Evolutionary conservation across 306 rosid genomes (phyloP).

Genomic region (Oemleria cerasiformis): DNA sequence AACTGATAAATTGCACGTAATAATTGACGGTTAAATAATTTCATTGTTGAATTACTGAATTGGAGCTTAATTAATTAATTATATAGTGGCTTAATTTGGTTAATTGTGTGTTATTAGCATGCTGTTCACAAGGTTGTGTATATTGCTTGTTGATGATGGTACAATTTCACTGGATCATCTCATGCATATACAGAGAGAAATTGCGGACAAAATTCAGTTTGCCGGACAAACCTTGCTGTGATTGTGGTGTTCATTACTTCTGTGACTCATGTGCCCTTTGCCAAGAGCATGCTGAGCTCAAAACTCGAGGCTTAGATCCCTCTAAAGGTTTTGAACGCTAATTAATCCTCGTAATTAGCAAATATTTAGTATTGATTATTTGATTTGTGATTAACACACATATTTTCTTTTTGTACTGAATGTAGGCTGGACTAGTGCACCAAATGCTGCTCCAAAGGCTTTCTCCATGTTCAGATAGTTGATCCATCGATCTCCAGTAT

Average conservation of each 20-base stretch:
- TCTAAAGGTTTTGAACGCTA: constrained; percentile 11
- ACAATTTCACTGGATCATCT: constrained; percentile 18
- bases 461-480: constrained; percentile 10
- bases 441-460: constrained; percentile 3
- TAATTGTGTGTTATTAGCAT: constrained; percentile 5
- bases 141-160: constrained; percentile 16
- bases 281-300: constrained; percentile 31
- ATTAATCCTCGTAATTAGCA: background rate
- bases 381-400: background rate
- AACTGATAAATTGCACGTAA: background rate
- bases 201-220: constrained; percentile 16
- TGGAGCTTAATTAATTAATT: background rate
- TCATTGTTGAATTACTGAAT: background rate
- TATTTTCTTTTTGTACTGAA: background rate
- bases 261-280: constrained; percentile 33
- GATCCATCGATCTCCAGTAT: background rate
- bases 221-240: constrained; percentile 29
- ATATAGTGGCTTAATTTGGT: too few species aligned
- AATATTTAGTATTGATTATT: background rate
- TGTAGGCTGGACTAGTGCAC: constrained; percentile 15
- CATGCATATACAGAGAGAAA: constrained; percentile 31
- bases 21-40: background rate
- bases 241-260: constrained; percentile 31
- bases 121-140: constrained; percentile 11
- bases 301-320: constrained; percentile 26